Base-by-base conservation (phyloP, 306 rosid species). In the Abrus precatorius region DNA sequence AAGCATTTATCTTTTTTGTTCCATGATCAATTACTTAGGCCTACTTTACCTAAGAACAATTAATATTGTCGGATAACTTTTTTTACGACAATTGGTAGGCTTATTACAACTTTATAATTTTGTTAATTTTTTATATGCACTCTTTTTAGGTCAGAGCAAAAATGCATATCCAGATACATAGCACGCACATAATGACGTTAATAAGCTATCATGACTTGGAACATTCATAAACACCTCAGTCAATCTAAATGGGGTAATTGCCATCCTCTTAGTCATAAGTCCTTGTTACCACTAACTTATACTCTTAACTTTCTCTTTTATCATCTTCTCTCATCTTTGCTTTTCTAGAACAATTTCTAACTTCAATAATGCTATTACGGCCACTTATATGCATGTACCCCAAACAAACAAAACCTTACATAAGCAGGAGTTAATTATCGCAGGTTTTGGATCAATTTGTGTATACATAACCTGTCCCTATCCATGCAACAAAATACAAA, bases 31-130 rank as follows among this genome's bases (percentile, higher is more conserved):
- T 69, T 70, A 82, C 57, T 74, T 29, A 71, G 82, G 81, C 84
- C 87, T 78, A 85, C 92, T 88, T 90, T 83, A 87, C 82, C 88
- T 68, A 67, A 83, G 66, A 74, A 78, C 53, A 77, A 78, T 66
- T 63, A 70, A 61, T 70, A 70, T 48, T 47, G 83, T 80, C 45
- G 89, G 84, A 66, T 76, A 74, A 66, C 86, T 87, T 90, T 80
- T 55, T 77, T 64, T 33, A 33, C 74, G 45, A 86, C 40, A 84
- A 82, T 64, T 76, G 74, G 88, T 28, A 72, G 83, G 73, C 45
- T 72, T 57, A 50, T 45, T 48, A 49, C 69, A 88, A 85, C 84
- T 90, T 72, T 72, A 72, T 10, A 57, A 65, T 76, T 50, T 41
- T 27, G 29, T n/a, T 38, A 62, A 47, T 20, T 54, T 13, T 67